Evolutionary conservation across 192 early-diverging fungal genomes (phyloP).

Genomic region (Funneliformis mosseae): DNA sequence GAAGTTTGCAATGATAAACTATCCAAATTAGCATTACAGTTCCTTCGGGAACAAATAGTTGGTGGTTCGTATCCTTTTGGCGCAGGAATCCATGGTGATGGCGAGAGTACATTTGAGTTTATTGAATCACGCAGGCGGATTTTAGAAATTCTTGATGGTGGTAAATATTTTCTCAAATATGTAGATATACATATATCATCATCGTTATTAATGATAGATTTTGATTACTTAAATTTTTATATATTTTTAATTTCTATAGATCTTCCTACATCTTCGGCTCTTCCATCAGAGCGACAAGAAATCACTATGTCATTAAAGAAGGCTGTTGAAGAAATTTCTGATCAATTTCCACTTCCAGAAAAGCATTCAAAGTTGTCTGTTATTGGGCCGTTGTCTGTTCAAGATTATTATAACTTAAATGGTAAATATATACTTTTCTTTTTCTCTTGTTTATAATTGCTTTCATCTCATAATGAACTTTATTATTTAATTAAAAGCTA

Average conservation of each 20-base stretch:
- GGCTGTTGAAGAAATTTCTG: background rate
- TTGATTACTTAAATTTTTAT: background rate
- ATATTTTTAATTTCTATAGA: background rate
- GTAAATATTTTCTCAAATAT: background rate
- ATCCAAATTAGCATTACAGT: background rate
- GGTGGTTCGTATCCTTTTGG: slow-evolving; percentile 27
- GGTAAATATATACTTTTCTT: background rate
- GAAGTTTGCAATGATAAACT: background rate
- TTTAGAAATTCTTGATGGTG: background rate
- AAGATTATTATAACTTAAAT: slow-evolving; percentile 18
- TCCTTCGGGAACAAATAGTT: slow-evolving; percentile 13
- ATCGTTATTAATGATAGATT: background rate
- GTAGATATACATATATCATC: background rate
- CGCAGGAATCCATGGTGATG: slow-evolving; percentile 7
- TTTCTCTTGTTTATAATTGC: background rate
- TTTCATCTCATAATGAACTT: too few species aligned
- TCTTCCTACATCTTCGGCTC: slow-evolving; percentile 8
- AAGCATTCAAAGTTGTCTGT: background rate
- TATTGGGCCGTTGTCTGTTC: slow-evolving; percentile 4
- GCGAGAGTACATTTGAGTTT: slow-evolving; percentile 16
- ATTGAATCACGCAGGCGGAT: slow-evolving; percentile 1
- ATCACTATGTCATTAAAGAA: background rate
- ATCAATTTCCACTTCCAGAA: background rate
- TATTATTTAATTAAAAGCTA: slow-evolving; percentile 40
- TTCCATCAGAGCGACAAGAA: slow-evolving; percentile 3